phyloP scores from a whole-genome alignment of 1,284 basidiomycete genomes.

The Sporisorium reilianum region DNA sequence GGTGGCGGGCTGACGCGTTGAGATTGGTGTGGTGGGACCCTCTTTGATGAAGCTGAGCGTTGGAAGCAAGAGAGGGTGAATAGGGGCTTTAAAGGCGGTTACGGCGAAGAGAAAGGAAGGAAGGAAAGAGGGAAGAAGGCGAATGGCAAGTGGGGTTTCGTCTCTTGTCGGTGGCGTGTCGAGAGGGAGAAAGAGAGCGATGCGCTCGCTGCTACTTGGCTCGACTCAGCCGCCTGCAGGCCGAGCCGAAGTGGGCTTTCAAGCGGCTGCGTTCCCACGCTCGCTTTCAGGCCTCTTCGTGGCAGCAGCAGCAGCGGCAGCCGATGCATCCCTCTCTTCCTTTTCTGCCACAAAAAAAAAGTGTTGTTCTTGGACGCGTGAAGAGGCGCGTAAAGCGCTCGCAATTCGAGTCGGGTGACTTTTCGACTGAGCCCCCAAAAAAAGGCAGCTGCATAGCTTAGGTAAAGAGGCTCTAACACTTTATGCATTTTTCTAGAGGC shows the following conservation, averaged over 20 bases:
- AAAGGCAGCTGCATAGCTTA: neutral
- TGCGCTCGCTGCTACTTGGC: too few species aligned
- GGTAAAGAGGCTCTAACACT: neutral
- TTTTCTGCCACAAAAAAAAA: constrained; percentile 4
- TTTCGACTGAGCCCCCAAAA: constrained; percentile 17
- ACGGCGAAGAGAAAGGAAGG: neutral
- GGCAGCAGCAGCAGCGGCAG: constrained; percentile 11
- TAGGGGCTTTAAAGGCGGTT: neutral
- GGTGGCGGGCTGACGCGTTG: neutral
- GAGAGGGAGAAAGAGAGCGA: too few species aligned
- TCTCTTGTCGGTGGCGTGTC: neutral
- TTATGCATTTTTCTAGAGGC: neutral
- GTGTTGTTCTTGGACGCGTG: constrained; percentile 38
- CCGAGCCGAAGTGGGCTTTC: neutral
- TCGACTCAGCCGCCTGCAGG: neutral
- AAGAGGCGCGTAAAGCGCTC: constrained; percentile 16
- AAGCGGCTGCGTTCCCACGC: neutral
- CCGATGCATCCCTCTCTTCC: constrained; percentile 16
- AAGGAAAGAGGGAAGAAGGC: neutral
- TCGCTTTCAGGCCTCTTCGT: constrained; percentile 13
- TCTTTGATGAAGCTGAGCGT: neutral
- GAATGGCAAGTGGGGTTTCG: too few species aligned
- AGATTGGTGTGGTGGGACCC: neutral
- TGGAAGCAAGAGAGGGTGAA: neutral
- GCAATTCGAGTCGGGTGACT: constrained; percentile 14